phyloP scores from a whole-genome alignment of 108 stramenopile genomes.

The Mayamaea pseudoterrestris region DNA sequence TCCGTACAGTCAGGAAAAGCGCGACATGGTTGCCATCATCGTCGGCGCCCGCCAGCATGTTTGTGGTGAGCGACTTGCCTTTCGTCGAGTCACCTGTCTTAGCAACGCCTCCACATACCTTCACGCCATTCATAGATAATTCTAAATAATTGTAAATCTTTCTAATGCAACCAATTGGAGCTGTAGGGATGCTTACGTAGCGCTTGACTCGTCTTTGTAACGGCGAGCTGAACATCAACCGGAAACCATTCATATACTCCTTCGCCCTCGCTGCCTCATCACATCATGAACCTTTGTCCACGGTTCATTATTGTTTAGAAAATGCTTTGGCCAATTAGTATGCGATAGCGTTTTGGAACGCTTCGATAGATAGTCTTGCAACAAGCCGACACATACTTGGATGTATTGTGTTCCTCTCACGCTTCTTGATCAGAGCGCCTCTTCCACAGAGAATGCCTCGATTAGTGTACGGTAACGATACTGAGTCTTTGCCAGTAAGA shows the following conservation, averaged over 20 bases:
- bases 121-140: no score
- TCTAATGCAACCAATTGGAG: no score
- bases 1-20: no score
- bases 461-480: no score
- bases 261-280: no score
- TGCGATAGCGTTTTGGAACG: slow-evolving; percentile 70
- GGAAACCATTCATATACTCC: slow-evolving; percentile 13
- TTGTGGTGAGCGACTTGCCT: no score
- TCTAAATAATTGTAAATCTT: no score
- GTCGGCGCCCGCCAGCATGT: no score
- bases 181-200: slow-evolving; percentile 15
- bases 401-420: slow-evolving; percentile 65
- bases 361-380: slow-evolving; percentile 40
- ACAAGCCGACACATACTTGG: slow-evolving; percentile 55
- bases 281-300: slow-evolving; percentile 20
- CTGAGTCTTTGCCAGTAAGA: no score
- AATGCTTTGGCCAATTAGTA: slow-evolving; percentile 68
- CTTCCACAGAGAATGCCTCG: slow-evolving; percentile 64
- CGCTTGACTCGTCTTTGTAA: slow-evolving; percentile 37
- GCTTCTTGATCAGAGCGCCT: slow-evolving; percentile 59
- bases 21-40: no score
- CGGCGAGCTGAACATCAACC: slow-evolving; percentile 24
- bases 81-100: no score
- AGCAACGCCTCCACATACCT: no score
- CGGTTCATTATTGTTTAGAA: slow-evolving; percentile 34